A percentile compares a stretch with the other conserved stretches of the same genome.
phyloP scores from a whole-genome alignment of 2,329 filamentous ascomycete species.

The Alternaria sp. region DNA sequence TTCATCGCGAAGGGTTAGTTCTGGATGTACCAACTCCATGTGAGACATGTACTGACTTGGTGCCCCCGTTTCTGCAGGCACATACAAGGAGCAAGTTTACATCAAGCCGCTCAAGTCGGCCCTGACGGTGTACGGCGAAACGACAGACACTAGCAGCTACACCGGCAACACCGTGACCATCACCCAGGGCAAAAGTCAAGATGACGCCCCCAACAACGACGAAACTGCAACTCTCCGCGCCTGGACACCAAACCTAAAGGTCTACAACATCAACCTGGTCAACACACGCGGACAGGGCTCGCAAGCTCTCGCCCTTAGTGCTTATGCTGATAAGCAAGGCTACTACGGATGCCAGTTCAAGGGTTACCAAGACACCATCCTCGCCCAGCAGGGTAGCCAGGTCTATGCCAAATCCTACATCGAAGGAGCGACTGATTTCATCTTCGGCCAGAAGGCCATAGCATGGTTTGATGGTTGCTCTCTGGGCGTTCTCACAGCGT shows the following conservation, averaged over 20 bases:
- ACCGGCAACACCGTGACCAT: slow-evolving; percentile 65
- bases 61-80: slow-evolving; percentile 49
- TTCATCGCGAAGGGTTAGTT: slow-evolving; percentile 60
- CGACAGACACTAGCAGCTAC: slow-evolving; percentile 59
- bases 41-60: background rate
- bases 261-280: slow-evolving; percentile 68
- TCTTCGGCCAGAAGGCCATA: slow-evolving; percentile 62
- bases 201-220: slow-evolving; percentile 60
- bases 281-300: slow-evolving; percentile 55
- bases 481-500: slow-evolving; percentile 55
- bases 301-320: slow-evolving; percentile 62
- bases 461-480: slow-evolving; percentile 61
- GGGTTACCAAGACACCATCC: slow-evolving; percentile 63
- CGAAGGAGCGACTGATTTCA: slow-evolving; percentile 65
- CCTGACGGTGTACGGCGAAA: slow-evolving; percentile 66
- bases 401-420: slow-evolving; percentile 64
- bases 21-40: background rate
- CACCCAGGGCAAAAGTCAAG: slow-evolving; percentile 56
- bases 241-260: slow-evolving; percentile 58
- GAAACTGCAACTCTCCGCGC: slow-evolving; percentile 59
- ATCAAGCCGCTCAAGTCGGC: slow-evolving; percentile 57
- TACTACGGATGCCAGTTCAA: slow-evolving; percentile 64
- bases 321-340: slow-evolving; percentile 59
- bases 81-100: slow-evolving; percentile 67
- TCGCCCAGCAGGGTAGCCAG: slow-evolving; percentile 57